Evolutionary conservation across 768 basidiomycete species (phyloP).

Genomic region (Pleurotus cornucopiae): DNA sequence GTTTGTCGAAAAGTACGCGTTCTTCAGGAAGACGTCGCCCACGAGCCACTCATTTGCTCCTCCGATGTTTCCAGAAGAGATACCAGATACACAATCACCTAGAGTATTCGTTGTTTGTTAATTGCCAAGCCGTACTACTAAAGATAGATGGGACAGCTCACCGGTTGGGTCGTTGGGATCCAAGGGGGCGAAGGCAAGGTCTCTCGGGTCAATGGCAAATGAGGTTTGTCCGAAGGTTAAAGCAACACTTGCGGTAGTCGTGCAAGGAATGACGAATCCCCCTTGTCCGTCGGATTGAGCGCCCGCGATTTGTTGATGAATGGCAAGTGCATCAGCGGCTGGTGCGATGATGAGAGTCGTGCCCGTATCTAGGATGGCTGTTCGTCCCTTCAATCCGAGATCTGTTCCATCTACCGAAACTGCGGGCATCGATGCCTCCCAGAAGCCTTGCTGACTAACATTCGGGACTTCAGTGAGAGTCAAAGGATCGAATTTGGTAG

Average conservation of each 20-base stretch:
- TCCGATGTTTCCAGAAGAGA: slow-evolving; percentile 58
- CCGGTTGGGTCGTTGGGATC: slow-evolving; percentile 52
- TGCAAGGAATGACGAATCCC: slow-evolving; percentile 47
- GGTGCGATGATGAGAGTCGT: slow-evolving; percentile 50
- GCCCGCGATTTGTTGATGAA: slow-evolving; percentile 39
- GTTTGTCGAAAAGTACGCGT: slow-evolving; percentile 66
- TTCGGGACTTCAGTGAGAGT: slow-evolving; percentile 59
- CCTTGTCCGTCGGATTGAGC: slow-evolving; percentile 38
- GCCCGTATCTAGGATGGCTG: slow-evolving; percentile 66
- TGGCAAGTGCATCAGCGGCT: slow-evolving; percentile 26
- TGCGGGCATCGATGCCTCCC: slow-evolving; percentile 65
- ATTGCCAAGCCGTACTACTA: neutral
- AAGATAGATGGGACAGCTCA: neutral
- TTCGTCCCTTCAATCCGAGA: slow-evolving; percentile 51
- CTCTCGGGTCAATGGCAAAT: slow-evolving; percentile 58
- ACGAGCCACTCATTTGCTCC: slow-evolving; percentile 66
- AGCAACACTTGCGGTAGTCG: slow-evolving; percentile 33
- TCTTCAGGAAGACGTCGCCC: slow-evolving; percentile 76
- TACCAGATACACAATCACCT: slow-evolving; percentile 60
- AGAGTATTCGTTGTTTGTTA: neutral
- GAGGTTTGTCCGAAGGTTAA: slow-evolving; percentile 40
- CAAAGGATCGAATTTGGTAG: slow-evolving; percentile 55
- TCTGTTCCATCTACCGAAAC: slow-evolving; percentile 54
- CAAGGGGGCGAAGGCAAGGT: slow-evolving; percentile 52
- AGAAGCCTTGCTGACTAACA: slow-evolving; percentile 67